Conservation (phyloP, 2,329 filamentous ascomycete genomes). For the Aspergillus amoenus region DNA sequence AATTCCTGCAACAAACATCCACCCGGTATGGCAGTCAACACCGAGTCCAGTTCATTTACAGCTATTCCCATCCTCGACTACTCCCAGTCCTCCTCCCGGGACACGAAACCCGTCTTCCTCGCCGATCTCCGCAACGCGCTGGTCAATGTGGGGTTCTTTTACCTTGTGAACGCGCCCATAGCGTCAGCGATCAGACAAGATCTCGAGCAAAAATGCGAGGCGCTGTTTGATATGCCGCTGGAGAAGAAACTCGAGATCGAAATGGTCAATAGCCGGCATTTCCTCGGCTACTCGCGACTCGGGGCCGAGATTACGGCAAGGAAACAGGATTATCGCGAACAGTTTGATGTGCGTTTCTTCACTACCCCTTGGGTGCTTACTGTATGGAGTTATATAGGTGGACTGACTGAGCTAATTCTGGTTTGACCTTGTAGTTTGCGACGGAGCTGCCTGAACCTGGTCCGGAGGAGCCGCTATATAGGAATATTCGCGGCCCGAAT, state of each 20-base stretch:
- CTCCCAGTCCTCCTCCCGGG: constrained; percentile 17
- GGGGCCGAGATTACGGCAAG: constrained; percentile 36
- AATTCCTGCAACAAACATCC: not conserved
- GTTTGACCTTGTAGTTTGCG: constrained; percentile 27
- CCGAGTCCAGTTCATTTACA: constrained; percentile 30
- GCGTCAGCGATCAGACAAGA: constrained; percentile 20
- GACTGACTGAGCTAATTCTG: not conserved
- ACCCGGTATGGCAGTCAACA: not conserved
- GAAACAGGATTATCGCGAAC: constrained; percentile 35
- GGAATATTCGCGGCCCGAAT: constrained; percentile 36
- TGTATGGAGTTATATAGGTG: too few relatives aligned
- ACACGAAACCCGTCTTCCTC: constrained; percentile 28
- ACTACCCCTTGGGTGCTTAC: not conserved
- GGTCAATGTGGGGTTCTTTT: constrained; percentile 39
- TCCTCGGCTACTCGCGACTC: constrained; percentile 36
- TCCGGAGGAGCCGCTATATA: constrained; percentile 34
- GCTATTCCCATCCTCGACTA: constrained; percentile 35
- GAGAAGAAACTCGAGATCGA: constrained; percentile 51
- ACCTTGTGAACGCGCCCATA: constrained; percentile 31
- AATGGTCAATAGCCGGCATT: constrained; percentile 42
- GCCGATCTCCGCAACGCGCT: constrained; percentile 30
- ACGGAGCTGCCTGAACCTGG: constrained; percentile 37
- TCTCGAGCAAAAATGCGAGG: constrained; percentile 40
- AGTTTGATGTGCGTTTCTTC: constrained; percentile 32
- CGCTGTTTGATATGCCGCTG: constrained; percentile 45